Evolutionary conservation across 2,329 filamentous ascomycete species (phyloP).

Genomic region (Monosporascus sp.): DNA sequence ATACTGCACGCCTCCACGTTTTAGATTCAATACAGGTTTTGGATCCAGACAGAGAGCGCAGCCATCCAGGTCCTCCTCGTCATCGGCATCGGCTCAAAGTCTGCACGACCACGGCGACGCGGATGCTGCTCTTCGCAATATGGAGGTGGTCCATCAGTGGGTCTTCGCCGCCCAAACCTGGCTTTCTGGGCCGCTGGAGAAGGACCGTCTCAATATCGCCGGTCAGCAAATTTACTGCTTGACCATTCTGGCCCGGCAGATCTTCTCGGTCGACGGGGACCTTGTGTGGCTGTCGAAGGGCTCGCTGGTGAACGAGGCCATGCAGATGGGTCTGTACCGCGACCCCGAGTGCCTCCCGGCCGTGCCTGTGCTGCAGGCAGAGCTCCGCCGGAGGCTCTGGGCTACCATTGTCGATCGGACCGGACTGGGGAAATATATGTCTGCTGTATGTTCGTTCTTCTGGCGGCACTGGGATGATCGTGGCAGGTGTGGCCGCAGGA

Average conservation of each 20-base stretch:
- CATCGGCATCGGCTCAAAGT: constrained; percentile 34
- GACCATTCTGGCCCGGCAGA: constrained; percentile 32
- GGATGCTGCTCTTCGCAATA: constrained; percentile 19
- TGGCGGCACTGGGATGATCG: too few relatives aligned
- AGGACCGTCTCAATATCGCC: constrained; percentile 25
- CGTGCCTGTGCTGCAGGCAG: constrained; percentile 30
- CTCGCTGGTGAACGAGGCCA: constrained; percentile 33
- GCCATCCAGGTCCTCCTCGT: constrained; percentile 33
- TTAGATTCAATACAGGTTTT: constrained; percentile 41
- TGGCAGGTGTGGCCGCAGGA: too few relatives aligned
- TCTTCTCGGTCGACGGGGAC: constrained; percentile 35
- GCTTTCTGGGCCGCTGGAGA: constrained; percentile 35
- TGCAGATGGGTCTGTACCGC: constrained; percentile 39
- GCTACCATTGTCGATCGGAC: constrained; percentile 33
- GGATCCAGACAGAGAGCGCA: constrained; percentile 28
- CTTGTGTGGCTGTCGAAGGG: constrained; percentile 36
- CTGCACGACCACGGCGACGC: constrained; percentile 19
- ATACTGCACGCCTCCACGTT: constrained; percentile 50
- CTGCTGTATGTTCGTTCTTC: too few relatives aligned
- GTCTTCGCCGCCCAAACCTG: constrained; percentile 35
- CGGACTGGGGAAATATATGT: too few relatives aligned
- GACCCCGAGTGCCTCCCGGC: constrained; percentile 33
- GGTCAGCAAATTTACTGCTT: constrained; percentile 37
- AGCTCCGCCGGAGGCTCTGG: constrained; percentile 38
- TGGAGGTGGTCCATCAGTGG: constrained; percentile 27